phyloP scores from a whole-genome alignment of 306 rosid genomes.

The Ochetophila trinervis region DNA sequence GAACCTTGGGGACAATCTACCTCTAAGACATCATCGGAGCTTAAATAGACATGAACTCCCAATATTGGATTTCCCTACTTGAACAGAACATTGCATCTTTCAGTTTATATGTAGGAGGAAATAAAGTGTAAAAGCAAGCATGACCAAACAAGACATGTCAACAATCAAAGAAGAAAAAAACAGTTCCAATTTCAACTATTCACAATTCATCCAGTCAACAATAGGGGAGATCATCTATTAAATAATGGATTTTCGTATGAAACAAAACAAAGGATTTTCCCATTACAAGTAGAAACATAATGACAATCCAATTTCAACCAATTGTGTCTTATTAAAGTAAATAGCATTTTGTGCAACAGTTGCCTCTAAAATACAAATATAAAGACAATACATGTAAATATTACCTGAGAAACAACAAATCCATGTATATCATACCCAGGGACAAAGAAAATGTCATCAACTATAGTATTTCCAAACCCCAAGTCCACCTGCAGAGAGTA shows the following conservation, averaged over 20 bases:
- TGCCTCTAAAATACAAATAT: constrained; percentile 22
- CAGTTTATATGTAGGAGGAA: constrained; percentile 20
- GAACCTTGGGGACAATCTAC: constrained; percentile 90
- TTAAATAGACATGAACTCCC: constrained; percentile 84
- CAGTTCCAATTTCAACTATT: not conserved
- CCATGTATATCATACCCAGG: constrained; percentile 82
- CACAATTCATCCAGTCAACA: not conserved
- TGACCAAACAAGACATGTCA: not conserved
- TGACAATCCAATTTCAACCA: not conserved
- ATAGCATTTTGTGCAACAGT: not conserved
- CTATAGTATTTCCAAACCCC: constrained; percentile 73
- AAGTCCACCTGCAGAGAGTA: constrained; percentile 70
- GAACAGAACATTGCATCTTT: constrained; percentile 20
- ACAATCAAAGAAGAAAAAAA: not conserved
- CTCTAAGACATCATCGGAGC: constrained; percentile 79
- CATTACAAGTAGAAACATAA: constrained; percentile 9
- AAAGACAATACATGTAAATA: too few relatives aligned
- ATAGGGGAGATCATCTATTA: too few relatives aligned
- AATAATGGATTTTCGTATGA: too few relatives aligned
- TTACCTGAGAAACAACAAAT: constrained; percentile 93
- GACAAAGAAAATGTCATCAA: constrained; percentile 70
- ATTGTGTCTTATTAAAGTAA: not conserved
- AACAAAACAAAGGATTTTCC: too few relatives aligned
- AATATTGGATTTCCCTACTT: constrained; percentile 89
- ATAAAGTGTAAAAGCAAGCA: constrained; percentile 5